Percentiles rank a stretch among this genome's conserved stretches.
Conservation (phyloP, 208 protist genomes). For the Crithidia mellificae region DNA sequence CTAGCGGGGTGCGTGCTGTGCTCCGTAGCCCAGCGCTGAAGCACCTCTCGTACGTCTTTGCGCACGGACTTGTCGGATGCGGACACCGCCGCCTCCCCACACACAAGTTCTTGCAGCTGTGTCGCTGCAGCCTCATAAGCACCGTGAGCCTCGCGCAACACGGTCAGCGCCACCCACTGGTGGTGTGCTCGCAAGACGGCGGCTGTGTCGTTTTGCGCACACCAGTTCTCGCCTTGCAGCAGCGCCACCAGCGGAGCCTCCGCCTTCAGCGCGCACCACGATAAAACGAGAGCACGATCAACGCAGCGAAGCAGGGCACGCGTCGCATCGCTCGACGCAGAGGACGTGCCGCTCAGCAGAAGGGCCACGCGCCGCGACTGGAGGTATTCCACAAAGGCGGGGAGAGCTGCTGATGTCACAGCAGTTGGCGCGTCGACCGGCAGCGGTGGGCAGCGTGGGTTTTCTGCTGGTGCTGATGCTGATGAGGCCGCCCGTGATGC, state of each 20-base stretch:
- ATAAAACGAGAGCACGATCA: conserved; percentile 53
- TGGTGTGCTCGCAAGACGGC: conserved; percentile 37
- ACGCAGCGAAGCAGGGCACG: conserved; percentile 30
- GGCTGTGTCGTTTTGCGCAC: conserved; percentile 33
- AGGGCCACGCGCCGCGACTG: conserved; percentile 21
- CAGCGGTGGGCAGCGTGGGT: not conserved
- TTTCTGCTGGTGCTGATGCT: not conserved
- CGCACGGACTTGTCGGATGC: not conserved
- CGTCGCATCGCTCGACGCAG: conserved; percentile 3
- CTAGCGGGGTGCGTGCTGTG: not conserved
- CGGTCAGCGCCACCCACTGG: conserved; percentile 58
- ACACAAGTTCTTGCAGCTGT: conserved; percentile 27
- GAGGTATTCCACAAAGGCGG: conserved; percentile 31
- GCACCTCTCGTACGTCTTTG: not conserved
- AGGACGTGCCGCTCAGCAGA: not conserved
- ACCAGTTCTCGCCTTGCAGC: conserved; percentile 42
- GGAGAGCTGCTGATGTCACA: conserved; percentile 11
- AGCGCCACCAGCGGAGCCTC: conserved; percentile 60
- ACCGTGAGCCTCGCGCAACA: conserved; percentile 34
- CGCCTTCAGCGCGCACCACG: conserved; percentile 33
- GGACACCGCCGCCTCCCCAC: not conserved
- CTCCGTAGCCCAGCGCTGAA: conserved; percentile 9
- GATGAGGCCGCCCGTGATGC: not conserved
- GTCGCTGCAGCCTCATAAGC: conserved; percentile 28
- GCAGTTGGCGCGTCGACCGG: not conserved